Conservation (phyloP, 2,329 filamentous ascomycete species). For the Ceratocystis lukuohia region DNA sequence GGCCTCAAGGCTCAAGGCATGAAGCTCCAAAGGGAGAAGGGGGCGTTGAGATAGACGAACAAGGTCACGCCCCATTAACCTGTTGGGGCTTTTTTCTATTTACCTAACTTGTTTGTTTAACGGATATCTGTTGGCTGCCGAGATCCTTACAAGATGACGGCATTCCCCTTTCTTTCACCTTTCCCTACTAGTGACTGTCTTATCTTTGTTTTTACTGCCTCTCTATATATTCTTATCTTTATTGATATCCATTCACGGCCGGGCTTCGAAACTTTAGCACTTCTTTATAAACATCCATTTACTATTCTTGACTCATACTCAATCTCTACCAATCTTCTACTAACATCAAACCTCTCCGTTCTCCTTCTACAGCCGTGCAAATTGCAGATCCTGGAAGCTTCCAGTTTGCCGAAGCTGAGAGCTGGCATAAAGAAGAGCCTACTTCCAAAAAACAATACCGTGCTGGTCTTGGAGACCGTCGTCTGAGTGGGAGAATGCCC, state of each 20-base stretch:
- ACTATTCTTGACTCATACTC: not conserved
- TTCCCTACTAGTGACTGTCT: not conserved
- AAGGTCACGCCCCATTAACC: not conserved
- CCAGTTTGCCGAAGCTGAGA: constrained; percentile 20
- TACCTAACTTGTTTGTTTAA: not conserved
- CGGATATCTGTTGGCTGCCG: not conserved
- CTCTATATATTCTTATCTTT: not conserved
- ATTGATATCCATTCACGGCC: not conserved
- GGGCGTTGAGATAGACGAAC: not conserved
- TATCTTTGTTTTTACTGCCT: not conserved
- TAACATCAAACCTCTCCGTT: not conserved
- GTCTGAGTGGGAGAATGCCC: constrained; percentile 30
- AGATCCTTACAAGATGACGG: not conserved
- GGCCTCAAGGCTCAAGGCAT: not conserved
- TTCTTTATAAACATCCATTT: not conserved
- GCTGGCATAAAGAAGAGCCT: constrained; percentile 21
- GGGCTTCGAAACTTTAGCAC: not conserved
- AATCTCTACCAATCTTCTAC: not conserved
- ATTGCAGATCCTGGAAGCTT: constrained; percentile 38
- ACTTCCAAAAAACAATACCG: constrained; percentile 32
- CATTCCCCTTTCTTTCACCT: not conserved
- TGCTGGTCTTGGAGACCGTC: constrained; percentile 24
- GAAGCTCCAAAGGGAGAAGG: not conserved
- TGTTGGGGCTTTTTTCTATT: not conserved
- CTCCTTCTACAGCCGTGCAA: constrained; percentile 31